Evolutionary conservation across 257 asterid species (phyloP).

Genomic region (Echites panduratus): DNA sequence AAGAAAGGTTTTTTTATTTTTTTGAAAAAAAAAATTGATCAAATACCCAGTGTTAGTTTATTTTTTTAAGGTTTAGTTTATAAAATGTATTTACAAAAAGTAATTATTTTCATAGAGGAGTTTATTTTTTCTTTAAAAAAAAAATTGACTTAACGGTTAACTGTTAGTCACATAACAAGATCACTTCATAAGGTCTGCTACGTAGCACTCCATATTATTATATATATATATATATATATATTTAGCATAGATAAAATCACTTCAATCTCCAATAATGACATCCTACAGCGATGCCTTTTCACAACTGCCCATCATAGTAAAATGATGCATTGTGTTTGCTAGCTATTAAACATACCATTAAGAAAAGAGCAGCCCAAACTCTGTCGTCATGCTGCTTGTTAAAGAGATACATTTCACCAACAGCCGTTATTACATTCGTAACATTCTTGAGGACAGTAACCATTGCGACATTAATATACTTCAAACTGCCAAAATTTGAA

Average conservation of each 20-base stretch:
- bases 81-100: too few species aligned
- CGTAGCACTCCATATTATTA: too few species aligned
- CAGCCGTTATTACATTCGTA: constrained; percentile 93
- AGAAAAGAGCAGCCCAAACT: constrained; percentile 96
- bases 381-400: constrained; percentile 81
- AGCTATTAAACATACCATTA: constrained; percentile 56
- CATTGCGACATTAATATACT: constrained; percentile 93
- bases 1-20: too few species aligned
- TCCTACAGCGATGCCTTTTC: background rate
- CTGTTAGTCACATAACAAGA: too few species aligned
- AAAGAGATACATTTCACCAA: constrained; percentile 94
- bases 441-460: constrained; percentile 98
- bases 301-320: background rate
- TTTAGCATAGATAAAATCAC: background rate
- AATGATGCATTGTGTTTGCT: background rate
- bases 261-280: background rate
- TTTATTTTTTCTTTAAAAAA: too few species aligned
- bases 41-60: too few species aligned
- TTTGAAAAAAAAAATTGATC: too few species aligned
- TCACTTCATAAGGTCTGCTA: too few species aligned
- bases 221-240: too few species aligned
- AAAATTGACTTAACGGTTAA: too few species aligned
- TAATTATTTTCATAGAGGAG: too few species aligned
- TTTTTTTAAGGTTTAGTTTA: too few species aligned
- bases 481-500: constrained; percentile 49